Conservation (phyloP, 2,329 filamentous ascomycete genomes). For the Penicillium sclerotiorum region DNA sequence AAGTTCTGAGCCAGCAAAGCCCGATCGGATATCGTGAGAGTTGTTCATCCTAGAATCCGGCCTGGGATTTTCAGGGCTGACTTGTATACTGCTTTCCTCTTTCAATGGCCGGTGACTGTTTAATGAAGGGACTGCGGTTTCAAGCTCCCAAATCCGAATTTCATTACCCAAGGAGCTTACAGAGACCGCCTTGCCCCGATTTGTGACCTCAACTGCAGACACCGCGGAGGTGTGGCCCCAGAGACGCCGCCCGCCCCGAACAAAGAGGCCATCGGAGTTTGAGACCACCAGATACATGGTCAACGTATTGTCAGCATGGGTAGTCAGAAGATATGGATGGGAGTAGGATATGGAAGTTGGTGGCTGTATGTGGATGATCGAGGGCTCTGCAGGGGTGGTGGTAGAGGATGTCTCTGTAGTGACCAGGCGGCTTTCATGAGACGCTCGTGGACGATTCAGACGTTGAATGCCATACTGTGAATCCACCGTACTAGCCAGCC, state of each 20-base stretch:
- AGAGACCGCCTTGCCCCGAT: conserved; percentile 85
- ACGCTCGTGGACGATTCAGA: conserved; percentile 10
- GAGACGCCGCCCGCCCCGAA: conserved; percentile 73
- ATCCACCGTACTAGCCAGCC: conserved; percentile 44
- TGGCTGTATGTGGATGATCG: conserved; percentile 46
- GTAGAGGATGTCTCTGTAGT: conserved; percentile 28
- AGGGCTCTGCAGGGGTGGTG: conserved; percentile 23
- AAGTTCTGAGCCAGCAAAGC: conserved; percentile 1
- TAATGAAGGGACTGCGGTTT: conserved; percentile 63
- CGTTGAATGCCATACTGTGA: conserved; percentile 37
- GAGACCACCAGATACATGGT: conserved; percentile 81
- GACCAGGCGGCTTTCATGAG: conserved; percentile 10
- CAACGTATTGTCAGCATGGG: conserved; percentile 84
- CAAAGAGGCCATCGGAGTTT: conserved; percentile 63
- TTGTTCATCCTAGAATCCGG: background rate
- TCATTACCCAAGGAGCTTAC: conserved; percentile 78
- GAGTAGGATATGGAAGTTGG: conserved; percentile 70
- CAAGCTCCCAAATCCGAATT: conserved; percentile 85
- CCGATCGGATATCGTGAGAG: background rate
- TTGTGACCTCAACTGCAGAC: conserved; percentile 79
- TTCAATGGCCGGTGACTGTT: conserved; percentile 45
- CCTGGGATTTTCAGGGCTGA: conserved; percentile 46
- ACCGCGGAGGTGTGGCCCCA: conserved; percentile 94
- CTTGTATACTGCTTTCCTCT: conserved; percentile 57
- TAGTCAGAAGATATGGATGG: conserved; percentile 83